These are phyloP conservation scores for Lactarius akahatsu DNA, from an alignment of 768 basidiomycete genomes.

Conservation along the genomic window DNA sequence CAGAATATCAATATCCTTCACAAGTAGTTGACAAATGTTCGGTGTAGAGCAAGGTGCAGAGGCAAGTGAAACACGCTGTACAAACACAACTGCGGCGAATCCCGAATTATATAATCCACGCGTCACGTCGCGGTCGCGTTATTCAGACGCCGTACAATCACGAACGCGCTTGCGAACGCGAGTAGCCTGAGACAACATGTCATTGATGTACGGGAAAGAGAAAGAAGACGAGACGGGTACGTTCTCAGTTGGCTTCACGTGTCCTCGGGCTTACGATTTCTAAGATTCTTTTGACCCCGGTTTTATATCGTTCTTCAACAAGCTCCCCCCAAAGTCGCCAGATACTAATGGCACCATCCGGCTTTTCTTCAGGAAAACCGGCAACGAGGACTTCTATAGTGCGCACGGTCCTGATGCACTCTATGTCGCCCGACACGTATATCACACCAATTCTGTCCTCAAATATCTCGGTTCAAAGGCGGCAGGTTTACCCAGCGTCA, in stretches of 20 bases:
- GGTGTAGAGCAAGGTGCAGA: too few relatives aligned
- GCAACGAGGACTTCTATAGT: conserved; percentile 70
- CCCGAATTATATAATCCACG: conserved; percentile 17
- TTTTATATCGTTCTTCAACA: conserved; percentile 69
- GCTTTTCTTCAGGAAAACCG: conserved; percentile 69
- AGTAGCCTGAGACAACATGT: conserved; percentile 37
- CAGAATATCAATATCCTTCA: neutral
- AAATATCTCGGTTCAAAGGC: conserved; percentile 76
- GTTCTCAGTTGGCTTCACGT: neutral
- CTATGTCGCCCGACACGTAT: conserved; percentile 82
- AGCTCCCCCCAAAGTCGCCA: conserved; percentile 63
- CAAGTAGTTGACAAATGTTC: too few relatives aligned
- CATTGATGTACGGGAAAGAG: conserved; percentile 65
- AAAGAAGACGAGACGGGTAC: conserved; percentile 45
- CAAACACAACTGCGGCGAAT: neutral
- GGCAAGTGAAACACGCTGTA: neutral
- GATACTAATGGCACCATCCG: conserved; percentile 75
- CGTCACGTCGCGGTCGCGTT: conserved; percentile 21
- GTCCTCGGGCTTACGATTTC: neutral
- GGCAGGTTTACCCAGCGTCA: conserved; percentile 72
- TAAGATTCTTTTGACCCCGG: conserved; percentile 39
- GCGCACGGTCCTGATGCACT: conserved; percentile 86
- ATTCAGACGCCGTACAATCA: too few relatives aligned
- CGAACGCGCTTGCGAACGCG: neutral
- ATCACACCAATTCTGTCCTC: conserved; percentile 86